These are phyloP conservation scores for Trichoderma aggressivum DNA, from an alignment of 2,329 filamentous ascomycete genomes.

Conservation along the genomic window DNA sequence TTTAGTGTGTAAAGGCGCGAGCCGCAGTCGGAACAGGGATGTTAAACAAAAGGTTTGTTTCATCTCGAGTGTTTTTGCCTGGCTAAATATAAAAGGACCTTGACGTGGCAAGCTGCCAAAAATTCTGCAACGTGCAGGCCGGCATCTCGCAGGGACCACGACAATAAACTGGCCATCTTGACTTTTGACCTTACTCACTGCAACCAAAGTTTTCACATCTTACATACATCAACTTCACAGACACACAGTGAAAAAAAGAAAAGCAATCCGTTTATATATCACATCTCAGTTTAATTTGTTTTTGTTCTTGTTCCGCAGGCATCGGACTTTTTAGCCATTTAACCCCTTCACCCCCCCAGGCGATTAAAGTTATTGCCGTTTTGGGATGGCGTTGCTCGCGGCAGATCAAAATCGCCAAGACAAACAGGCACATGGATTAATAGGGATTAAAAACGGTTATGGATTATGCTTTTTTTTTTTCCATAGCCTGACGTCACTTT, in stretches of 20 bases:
- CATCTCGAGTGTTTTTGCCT: neutral
- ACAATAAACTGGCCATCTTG: neutral
- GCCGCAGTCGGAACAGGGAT: fast-evolving
- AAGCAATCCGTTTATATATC: neutral
- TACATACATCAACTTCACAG: neutral
- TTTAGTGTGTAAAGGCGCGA: too few relatives aligned
- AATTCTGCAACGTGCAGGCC: neutral
- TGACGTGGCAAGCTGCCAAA: neutral
- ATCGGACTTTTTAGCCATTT: neutral
- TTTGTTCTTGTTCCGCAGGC: neutral
- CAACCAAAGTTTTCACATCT: neutral
- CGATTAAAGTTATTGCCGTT: neutral
- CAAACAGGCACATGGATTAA: neutral
- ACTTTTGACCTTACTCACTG: neutral
- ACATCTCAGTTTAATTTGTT: neutral
- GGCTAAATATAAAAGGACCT: neutral
- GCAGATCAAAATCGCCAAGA: conserved; percentile 4
- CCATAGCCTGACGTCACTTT: neutral
- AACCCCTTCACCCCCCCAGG: neutral
- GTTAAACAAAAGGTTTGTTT: neutral
- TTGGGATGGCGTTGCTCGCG: neutral
- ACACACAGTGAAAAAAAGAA: too few relatives aligned
- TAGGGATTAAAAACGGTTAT: neutral
- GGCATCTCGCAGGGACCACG: neutral
- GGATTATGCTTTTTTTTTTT: neutral